These are phyloP conservation scores for Dendrobium catenatum DNA, from an alignment of 106 monocot genomes.

Conservation along the genomic window DNA sequence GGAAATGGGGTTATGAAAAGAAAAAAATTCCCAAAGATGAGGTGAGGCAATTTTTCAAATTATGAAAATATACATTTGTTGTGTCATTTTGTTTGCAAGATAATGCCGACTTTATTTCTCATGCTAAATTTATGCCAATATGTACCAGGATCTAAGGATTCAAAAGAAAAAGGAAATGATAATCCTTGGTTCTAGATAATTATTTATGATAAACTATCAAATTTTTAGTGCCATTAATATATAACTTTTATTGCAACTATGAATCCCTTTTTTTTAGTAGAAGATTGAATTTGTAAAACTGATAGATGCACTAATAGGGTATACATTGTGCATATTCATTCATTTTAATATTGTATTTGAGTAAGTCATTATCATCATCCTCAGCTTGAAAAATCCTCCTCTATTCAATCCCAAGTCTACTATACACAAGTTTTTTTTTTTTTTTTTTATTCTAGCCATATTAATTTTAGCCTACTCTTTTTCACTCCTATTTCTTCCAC, in stretches of 20 bases:
- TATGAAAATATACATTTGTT: neutral
- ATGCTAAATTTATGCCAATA: neutral
- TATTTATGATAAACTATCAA: no score
- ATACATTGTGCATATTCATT: neutral
- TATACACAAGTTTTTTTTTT: no score
- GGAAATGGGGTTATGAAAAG: constrained; percentile 98
- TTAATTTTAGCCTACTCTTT: neutral
- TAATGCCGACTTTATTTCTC: neutral
- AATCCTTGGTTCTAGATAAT: neutral
- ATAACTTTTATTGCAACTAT: neutral
- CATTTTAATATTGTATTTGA: neutral
- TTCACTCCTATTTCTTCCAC: neutral
- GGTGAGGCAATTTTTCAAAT: constrained; percentile 31
- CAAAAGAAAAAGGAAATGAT: neutral
- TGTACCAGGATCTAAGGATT: neutral
- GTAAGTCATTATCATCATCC: neutral
- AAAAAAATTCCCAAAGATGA: constrained; percentile 90
- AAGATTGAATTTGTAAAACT: neutral
- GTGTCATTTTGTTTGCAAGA: constrained; percentile 4
- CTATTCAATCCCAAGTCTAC: no score
- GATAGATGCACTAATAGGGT: neutral
- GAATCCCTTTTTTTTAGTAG: neutral
- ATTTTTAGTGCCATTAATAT: no score
- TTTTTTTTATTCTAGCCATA: no score
- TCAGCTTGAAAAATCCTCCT: neutral